These are phyloP conservation scores for Mimosa bimucronata DNA, from an alignment of 306 rosid genomes.

Conservation along the genomic window DNA sequence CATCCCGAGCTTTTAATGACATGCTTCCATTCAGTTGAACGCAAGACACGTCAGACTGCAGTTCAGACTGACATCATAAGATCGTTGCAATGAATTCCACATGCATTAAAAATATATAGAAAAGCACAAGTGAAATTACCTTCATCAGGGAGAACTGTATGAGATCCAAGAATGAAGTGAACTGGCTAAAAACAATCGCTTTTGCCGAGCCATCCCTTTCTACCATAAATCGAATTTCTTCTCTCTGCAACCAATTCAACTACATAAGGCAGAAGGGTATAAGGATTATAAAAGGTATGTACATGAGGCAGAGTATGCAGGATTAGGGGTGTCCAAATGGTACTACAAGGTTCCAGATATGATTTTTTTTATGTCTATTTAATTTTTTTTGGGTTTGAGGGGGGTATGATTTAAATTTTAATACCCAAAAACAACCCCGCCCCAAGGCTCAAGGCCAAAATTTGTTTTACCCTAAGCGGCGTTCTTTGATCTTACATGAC, in stretches of 20 bases:
- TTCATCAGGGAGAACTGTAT: slow-evolving; percentile 73
- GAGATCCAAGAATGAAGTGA: slow-evolving; percentile 94
- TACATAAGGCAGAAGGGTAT: slow-evolving; percentile 25
- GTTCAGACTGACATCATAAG: slow-evolving; percentile 34
- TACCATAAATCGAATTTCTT: slow-evolving; percentile 90
- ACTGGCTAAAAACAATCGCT: slow-evolving; percentile 94
- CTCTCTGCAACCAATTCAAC: slow-evolving; percentile 61
- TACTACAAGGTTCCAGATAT: too few relatives aligned
- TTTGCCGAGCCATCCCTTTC: slow-evolving; percentile 97
- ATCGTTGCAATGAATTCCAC: slow-evolving; percentile 19
- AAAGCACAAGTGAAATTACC: too few relatives aligned
- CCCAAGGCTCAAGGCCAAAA: too few relatives aligned
- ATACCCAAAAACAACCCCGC: too few relatives aligned
- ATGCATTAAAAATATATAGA: slow-evolving; percentile 23
- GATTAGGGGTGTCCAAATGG: too few relatives aligned
- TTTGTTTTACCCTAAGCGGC: too few relatives aligned
- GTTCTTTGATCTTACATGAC: too few relatives aligned
- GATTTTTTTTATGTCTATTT: too few relatives aligned
- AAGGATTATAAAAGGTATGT: too few relatives aligned
- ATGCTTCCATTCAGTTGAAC: slow-evolving; percentile 88
- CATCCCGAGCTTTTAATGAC: slow-evolving; percentile 76
- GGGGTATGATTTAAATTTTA: too few relatives aligned
- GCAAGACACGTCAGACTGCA: slow-evolving; percentile 83
- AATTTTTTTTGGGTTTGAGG: too few relatives aligned
- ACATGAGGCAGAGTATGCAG: too few relatives aligned